These are phyloP conservation scores for Bisporella sp. DNA, from an alignment of 2,329 filamentous ascomycete genomes.

Conservation along the genomic window DNA sequence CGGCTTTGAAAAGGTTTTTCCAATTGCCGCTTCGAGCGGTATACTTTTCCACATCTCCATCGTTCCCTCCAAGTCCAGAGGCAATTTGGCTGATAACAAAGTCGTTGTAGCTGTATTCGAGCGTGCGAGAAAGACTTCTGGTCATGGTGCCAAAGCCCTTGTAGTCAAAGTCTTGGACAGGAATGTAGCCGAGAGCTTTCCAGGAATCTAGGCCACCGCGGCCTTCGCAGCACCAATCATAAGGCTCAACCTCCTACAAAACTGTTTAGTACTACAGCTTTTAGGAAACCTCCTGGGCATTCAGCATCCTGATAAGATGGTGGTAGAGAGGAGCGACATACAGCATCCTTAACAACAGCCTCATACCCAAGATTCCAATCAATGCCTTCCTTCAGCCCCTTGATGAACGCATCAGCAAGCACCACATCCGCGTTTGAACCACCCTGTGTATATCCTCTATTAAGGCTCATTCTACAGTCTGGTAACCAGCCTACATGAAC, in stretches of 20 bases:
- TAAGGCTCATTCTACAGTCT: constrained; percentile 54
- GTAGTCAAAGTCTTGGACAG: constrained; percentile 58
- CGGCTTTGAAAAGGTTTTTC: constrained; percentile 51
- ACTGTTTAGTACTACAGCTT: too few species aligned
- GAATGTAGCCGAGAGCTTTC: constrained; percentile 67
- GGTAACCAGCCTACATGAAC: constrained; percentile 45
- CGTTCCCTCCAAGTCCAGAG: constrained; percentile 45
- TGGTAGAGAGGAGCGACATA: too few species aligned
- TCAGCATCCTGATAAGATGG: too few species aligned
- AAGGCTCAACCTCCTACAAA: constrained; percentile 34
- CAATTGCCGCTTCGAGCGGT: constrained; percentile 38
- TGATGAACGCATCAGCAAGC: constrained; percentile 61
- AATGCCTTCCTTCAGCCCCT: constrained; percentile 55
- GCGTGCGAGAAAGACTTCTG: constrained; percentile 61
- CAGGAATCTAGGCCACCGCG: constrained; percentile 65
- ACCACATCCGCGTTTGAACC: constrained; percentile 70
- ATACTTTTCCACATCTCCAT: constrained; percentile 35
- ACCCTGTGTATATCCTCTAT: constrained; percentile 67
- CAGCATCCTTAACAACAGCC: constrained; percentile 58
- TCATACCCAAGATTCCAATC: constrained; percentile 66
- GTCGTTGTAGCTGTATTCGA: constrained; percentile 74
- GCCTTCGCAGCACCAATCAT: constrained; percentile 64
- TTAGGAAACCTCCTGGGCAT: too few species aligned
- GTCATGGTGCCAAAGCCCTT: constrained; percentile 62
- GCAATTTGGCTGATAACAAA: constrained; percentile 60